Conservation (phyloP, 352 stramenopile species). For the Elongisporangium undulatum region DNA sequence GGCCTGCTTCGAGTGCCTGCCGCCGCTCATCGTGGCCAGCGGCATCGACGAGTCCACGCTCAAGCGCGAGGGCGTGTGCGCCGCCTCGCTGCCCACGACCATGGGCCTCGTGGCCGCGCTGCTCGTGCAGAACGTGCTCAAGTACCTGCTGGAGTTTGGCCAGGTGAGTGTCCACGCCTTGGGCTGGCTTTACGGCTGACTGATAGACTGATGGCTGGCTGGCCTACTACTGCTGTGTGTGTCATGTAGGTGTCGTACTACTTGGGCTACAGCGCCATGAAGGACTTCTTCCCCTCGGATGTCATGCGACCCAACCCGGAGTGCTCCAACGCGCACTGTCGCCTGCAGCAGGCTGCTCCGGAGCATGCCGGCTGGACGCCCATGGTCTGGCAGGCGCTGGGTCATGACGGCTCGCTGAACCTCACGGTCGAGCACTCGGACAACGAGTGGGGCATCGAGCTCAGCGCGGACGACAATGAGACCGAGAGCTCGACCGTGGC, state of each 20-base stretch:
- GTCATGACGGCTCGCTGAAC: slow-evolving; percentile 44
- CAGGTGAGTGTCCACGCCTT: slow-evolving; percentile 19
- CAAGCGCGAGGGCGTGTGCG: slow-evolving; percentile 86
- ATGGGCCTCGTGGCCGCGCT: slow-evolving; percentile 87
- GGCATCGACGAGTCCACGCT: slow-evolving; percentile 86
- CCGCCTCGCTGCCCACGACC: slow-evolving; percentile 85
- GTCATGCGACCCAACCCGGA: slow-evolving; percentile 83
- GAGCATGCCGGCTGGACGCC: slow-evolving; percentile 55
- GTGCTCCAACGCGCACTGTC: slow-evolving; percentile 77
- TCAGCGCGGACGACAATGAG: slow-evolving; percentile 26
- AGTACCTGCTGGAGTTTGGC: slow-evolving; percentile 82
- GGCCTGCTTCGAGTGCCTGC: slow-evolving; percentile 88
- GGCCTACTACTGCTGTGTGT: too few species aligned
- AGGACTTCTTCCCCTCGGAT: slow-evolving; percentile 82
- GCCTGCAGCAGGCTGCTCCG: slow-evolving; percentile 48
- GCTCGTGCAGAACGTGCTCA: slow-evolving; percentile 87
- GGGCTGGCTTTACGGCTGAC: neutral
- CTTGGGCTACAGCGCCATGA: slow-evolving; percentile 84
- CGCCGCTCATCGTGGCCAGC: slow-evolving; percentile 80
- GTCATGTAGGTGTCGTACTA: slow-evolving; percentile 73
- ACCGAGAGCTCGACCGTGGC: slow-evolving; percentile 1
- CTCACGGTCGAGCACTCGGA: slow-evolving; percentile 54
- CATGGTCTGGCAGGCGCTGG: slow-evolving; percentile 63
- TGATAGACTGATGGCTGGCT: neutral
- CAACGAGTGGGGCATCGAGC: slow-evolving; percentile 89